Percentiles rank a stretch among this genome's conserved stretches.
Conservation (phyloP, 2,329 filamentous ascomycete species). For the Aspergillus piperis region DNA sequence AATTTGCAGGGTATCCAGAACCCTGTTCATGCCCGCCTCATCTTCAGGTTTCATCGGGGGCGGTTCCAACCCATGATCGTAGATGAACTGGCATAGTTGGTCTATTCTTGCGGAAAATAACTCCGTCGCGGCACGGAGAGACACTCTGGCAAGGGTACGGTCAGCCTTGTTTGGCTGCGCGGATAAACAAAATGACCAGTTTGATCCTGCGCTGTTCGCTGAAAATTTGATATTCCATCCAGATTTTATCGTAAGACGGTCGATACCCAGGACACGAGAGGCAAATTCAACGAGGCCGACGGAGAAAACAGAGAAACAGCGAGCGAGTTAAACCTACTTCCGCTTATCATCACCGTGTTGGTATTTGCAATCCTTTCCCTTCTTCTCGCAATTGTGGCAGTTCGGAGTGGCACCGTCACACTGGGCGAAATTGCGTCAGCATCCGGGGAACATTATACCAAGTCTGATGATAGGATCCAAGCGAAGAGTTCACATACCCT, state of each 20-base stretch:
- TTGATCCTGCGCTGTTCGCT: neutral
- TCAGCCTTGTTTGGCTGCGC: constrained; percentile 3
- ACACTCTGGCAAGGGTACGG: constrained; percentile 13
- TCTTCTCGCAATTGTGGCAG: constrained; percentile 42
- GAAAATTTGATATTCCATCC: neutral
- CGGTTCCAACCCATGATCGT: constrained; percentile 42
- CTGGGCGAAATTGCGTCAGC: constrained; percentile 22
- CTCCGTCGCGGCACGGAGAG: constrained; percentile 20
- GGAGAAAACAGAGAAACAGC: neutral
- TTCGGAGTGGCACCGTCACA: constrained; percentile 42
- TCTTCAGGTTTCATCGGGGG: constrained; percentile 43
- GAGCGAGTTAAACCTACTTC: constrained; percentile 32
- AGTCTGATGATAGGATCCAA: neutral
- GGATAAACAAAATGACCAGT: neutral
- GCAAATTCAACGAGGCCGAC: neutral
- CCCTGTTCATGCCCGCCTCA: constrained; percentile 40
- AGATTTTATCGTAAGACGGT: neutral
- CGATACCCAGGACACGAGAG: neutral
- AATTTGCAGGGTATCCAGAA: constrained; percentile 41
- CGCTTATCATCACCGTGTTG: constrained; percentile 44
- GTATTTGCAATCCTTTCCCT: constrained; percentile 42
- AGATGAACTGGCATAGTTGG: constrained; percentile 44
- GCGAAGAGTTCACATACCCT: constrained; percentile 31
- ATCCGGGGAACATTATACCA: neutral
- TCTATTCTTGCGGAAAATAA: constrained; percentile 42